phyloP scores from a whole-genome alignment of 176 grass and related monocot genomes.

The Otatea glauca region DNA sequence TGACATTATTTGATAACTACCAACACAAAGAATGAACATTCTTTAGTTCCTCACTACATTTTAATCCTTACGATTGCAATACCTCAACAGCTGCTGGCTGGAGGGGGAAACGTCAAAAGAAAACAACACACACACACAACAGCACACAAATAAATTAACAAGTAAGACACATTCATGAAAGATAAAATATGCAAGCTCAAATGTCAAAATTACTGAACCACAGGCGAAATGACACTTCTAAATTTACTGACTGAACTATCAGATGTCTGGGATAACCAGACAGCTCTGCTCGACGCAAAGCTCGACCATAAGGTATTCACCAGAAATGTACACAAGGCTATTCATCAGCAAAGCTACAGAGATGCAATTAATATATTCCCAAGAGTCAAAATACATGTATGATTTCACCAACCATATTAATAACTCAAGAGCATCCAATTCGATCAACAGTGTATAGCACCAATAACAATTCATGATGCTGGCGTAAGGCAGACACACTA shows the following conservation, averaged over 20 bases:
- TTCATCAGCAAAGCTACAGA: conserved; percentile 27
- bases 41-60: not conserved
- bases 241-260: not conserved
- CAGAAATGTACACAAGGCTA: not conserved
- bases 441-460: not conserved
- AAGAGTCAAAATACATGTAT: conserved; percentile 1
- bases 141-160: not conserved
- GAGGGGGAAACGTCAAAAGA: not conserved
- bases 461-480: not conserved
- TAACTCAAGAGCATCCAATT: not conserved
- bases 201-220: not conserved
- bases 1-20: not conserved
- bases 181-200: not conserved
- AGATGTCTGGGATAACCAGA: not conserved
- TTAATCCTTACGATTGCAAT: not conserved
- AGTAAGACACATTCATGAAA: not conserved
- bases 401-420: not conserved
- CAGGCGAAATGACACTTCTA: not conserved
- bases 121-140: not conserved
- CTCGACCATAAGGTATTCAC: not conserved
- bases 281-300: conserved; percentile 19
- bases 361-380: conserved; percentile 21
- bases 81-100: not conserved
- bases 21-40: not conserved
- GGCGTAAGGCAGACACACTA: not conserved